Evolutionary conservation across 2,329 filamentous ascomycete genomes (phyloP), one percentile per base, ranked within the genome.

Genomic region (Ramularia endophylla): DNA sequence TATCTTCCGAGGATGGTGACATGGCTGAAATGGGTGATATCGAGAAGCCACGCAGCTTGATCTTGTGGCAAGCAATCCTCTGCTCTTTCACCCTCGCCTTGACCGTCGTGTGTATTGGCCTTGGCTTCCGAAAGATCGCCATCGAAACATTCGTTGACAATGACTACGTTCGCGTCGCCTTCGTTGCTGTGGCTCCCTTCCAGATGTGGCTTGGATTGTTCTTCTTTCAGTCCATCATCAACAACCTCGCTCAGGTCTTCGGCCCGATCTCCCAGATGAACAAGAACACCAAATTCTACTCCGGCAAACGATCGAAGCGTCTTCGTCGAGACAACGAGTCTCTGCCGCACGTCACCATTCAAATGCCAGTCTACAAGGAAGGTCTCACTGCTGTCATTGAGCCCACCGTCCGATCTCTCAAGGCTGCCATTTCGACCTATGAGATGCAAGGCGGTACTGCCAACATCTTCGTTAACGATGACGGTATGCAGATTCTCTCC

Each of bases 381-480:
- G 64, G 64, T 48, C 57, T 69, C 13, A 48, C 54, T 29, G 53
- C 57, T 40, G 65, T 56, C 62, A 64, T 65, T 41, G 61, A 61
- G 38, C 63, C 63, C 16, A 65, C 63, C 7, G 56, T 65, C 18
- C 56, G 56, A 33, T 65, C 63, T 1, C 48, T 65, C 49, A 65
- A 65, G 47, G 60, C 58, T 20, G 69, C 70, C 19, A 73, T 73
- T 12, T 70, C 69, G 1, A 72, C 69, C 8, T 73, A 73, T 47
- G 70, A 73, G 45, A 64, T 72, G 53, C 63, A 69, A 47, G 80
- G 80, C n/a, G 80, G 80, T 6, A 75, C 78, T 1, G 80, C 80
- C 18, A 81, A 77, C 53, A 80, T 84, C 47, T 81, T 82, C 53
- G 64, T 83, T 57, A 83, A 83, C 49, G 80, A 84, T 41, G 80